Conservation (phyloP, 75 land plant genomes). For the Cunninghamia lanceolata region DNA sequence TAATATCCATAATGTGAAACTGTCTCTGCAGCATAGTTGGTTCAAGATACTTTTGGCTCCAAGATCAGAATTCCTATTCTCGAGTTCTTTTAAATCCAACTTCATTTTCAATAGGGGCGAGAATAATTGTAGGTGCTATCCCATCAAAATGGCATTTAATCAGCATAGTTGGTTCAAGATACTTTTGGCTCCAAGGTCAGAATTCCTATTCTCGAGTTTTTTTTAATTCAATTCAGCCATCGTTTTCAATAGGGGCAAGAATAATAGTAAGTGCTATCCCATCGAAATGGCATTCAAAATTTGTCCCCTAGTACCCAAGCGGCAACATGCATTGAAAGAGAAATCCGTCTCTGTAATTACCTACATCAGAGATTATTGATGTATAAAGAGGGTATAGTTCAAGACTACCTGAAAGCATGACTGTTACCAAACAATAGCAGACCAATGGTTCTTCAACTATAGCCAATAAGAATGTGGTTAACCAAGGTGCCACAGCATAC, state of each 20-base stretch:
- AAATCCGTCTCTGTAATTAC: neutral
- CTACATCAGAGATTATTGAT: neutral
- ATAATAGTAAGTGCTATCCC: neutral
- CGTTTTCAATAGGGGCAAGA: neutral
- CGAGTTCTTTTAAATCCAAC: neutral
- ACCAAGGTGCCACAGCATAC: too few species aligned
- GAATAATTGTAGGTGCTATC: neutral
- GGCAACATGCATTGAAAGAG: neutral
- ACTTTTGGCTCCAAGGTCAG: neutral
- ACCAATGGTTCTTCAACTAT: neutral
- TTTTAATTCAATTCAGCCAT: neutral
- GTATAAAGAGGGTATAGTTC: neutral
- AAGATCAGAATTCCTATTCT: neutral
- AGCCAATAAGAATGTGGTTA: neutral
- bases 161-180: neutral
- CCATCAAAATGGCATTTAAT: neutral
- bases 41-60: neutral
- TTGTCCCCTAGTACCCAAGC: neutral
- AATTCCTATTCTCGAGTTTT: neutral
- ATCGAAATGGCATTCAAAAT: neutral
- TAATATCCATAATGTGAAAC: neutral
- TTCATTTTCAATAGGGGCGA: neutral
- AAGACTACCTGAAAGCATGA: neutral
- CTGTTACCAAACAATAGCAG: neutral
- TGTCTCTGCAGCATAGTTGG: neutral